Evolutionary conservation across 176 grass and related monocot genomes (phyloP).

Genomic region (Stipa capillata): DNA sequence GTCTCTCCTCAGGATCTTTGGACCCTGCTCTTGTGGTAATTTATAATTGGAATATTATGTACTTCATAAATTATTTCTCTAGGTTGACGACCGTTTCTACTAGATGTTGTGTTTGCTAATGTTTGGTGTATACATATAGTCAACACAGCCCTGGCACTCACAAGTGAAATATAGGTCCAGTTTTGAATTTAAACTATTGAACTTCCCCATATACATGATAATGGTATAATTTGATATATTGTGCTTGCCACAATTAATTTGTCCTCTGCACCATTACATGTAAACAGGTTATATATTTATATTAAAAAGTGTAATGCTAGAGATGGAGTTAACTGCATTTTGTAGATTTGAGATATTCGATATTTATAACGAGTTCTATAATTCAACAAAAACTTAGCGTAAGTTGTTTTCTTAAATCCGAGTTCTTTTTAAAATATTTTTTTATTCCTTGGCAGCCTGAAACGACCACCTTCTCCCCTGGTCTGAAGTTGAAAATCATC

Average conservation of each 20-base stretch:
- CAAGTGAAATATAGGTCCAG: neutral
- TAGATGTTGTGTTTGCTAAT: neutral
- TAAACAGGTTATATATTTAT: neutral
- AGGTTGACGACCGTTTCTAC: neutral
- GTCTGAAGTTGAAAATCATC: conserved; percentile 78
- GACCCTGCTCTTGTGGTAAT: conserved; percentile 76
- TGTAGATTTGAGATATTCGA: neutral
- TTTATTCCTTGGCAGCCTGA: conserved; percentile 49
- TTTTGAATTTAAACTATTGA: neutral
- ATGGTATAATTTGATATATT: neutral
- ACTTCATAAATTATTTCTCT: neutral
- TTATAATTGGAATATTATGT: conserved; percentile 30
- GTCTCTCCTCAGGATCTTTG: conserved; percentile 59
- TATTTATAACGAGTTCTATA: neutral
- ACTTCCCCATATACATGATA: neutral
- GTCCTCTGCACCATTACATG: neutral
- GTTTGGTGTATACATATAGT: neutral
- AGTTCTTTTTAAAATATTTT: neutral
- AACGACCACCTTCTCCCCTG: conserved; percentile 68
- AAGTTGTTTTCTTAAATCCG: no score
- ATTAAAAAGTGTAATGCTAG: neutral
- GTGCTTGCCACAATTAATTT: neutral
- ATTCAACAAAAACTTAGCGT: neutral
- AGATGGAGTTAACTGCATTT: neutral
- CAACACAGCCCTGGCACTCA: neutral